These are phyloP conservation scores for Funneliformis geosporum DNA, from an alignment of 192 early-diverging fungal genomes.

Conservation along the genomic window DNA sequence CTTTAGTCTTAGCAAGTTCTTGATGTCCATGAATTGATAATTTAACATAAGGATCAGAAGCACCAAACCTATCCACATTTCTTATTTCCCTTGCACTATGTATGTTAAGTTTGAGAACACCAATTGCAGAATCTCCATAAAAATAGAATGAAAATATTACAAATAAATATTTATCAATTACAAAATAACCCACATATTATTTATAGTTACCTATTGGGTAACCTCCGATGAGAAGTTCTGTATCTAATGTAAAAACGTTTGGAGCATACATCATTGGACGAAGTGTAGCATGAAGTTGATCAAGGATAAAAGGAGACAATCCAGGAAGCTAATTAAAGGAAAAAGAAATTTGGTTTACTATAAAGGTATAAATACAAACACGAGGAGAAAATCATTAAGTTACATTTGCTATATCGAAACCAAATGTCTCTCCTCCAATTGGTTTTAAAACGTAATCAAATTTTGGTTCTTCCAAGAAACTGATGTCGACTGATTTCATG, in stretches of 20 bases:
- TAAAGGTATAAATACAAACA: neutral
- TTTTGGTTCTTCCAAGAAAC: constrained; percentile 82
- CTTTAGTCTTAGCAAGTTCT: constrained; percentile 61
- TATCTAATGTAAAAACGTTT: constrained; percentile 74
- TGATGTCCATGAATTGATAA: constrained; percentile 73
- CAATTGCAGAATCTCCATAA: constrained; percentile 68
- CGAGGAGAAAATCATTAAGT: neutral
- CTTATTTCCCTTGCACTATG: constrained; percentile 79
- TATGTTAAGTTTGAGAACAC: constrained; percentile 81
- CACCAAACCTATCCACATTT: constrained; percentile 86
- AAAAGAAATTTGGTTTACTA: neutral
- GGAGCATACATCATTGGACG: constrained; percentile 86
- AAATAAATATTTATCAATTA: constrained; percentile 5
- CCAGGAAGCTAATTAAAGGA: constrained; percentile 68
- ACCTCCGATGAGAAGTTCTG: constrained; percentile 77
- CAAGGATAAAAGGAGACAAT: constrained; percentile 72
- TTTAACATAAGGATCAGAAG: constrained; percentile 84
- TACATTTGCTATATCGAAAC: constrained; percentile 85
- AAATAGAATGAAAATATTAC: neutral
- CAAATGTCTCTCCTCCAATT: constrained; percentile 80
- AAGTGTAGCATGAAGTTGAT: constrained; percentile 70
- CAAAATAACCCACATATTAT: neutral
- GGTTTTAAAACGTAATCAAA: constrained; percentile 92
- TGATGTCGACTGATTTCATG: constrained; percentile 78
- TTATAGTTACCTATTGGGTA: constrained; percentile 52